Base-by-base conservation (phyloP, 2,329 filamentous ascomycete genomes). In the Thermochaetoides dissita region DNA sequence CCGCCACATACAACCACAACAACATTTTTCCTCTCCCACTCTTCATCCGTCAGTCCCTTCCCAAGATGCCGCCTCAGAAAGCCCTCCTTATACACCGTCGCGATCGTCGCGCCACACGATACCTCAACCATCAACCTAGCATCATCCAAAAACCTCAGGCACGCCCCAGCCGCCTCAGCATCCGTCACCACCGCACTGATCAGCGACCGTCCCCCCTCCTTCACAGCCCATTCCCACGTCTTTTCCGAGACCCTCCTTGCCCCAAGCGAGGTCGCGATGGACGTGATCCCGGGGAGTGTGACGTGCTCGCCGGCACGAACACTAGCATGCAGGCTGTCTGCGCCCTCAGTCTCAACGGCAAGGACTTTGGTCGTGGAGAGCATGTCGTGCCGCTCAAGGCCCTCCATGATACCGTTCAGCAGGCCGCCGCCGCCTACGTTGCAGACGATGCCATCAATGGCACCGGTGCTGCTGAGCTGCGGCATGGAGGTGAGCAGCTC, bases 1-100 rank as follows among this genome's bases (percentile, higher is more conserved):
- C 83, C 84, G 36, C 89, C 89, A 55, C 89, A 96, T 6, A 95
- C 77, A 24, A 94, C 69, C 41, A 95, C 66, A 2, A 95, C 86
- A 6, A 95, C 73, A 49, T 84, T 84, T 57, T 77, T 81, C 44
- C 72, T 64, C 0, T 67, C 65, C 61, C 71, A 79, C 48, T 85
- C 70, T 31, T 71, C 70, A 30, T 75, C 72, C 1, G 61, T 59
- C 40, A 73, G 39, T 0, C 60, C 65, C 38, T 61, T 53, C 0
- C 80, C 74, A 0, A 87, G 63, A 8, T 76, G 63, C 51, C 69
- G 66, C 54, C 78, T 71, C 54, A 93, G 56, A 24, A 24, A 24
- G 34, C 72, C 60, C 0, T 72, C 76, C 34, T 73, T 74, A 53
- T 85, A 86, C 45, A 69, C 77, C 3, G 75, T 59, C 1, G 81